phyloP scores from a whole-genome alignment of 148 eudicot genomes.

The Silene uniflora region DNA sequence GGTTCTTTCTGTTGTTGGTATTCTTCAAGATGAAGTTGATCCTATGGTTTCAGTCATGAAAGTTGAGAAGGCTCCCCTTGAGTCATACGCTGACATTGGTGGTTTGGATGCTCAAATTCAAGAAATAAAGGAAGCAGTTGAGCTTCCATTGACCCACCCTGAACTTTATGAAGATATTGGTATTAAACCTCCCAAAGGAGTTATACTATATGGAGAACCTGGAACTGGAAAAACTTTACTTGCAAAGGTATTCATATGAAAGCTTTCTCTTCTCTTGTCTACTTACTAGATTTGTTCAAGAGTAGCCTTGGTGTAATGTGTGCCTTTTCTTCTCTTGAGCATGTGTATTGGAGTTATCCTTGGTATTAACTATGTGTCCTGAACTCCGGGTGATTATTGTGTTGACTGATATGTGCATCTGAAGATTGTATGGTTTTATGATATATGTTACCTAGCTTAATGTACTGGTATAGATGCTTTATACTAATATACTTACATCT shows the following conservation, averaged over 20 bases:
- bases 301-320: neutral
- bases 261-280: neutral
- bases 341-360: neutral
- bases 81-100: conserved; percentile 97
- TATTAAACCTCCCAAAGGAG: conserved; percentile 96
- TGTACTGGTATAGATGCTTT: neutral
- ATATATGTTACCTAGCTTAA: neutral
- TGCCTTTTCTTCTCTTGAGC: neutral
- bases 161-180: conserved; percentile 98
- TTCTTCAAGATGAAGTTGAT: conserved; percentile 96
- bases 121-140: conserved; percentile 98
- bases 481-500: neutral
- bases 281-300: neutral
- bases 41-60: conserved; percentile 99
- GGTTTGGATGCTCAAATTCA: conserved; percentile 97
- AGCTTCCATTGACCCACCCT: conserved; percentile 94
- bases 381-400: neutral
- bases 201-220: conserved; percentile 95
- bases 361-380: neutral
- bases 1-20: conserved; percentile 99
- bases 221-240: conserved; percentile 97
- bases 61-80: conserved; percentile 96
- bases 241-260: conserved; percentile 65
- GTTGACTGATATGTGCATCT: conserved; percentile 1
- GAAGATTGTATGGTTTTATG: neutral